phyloP scores from a whole-genome alignment of 2,329 filamentous ascomycete genomes.

The Pseudodiploospora longispora region DNA sequence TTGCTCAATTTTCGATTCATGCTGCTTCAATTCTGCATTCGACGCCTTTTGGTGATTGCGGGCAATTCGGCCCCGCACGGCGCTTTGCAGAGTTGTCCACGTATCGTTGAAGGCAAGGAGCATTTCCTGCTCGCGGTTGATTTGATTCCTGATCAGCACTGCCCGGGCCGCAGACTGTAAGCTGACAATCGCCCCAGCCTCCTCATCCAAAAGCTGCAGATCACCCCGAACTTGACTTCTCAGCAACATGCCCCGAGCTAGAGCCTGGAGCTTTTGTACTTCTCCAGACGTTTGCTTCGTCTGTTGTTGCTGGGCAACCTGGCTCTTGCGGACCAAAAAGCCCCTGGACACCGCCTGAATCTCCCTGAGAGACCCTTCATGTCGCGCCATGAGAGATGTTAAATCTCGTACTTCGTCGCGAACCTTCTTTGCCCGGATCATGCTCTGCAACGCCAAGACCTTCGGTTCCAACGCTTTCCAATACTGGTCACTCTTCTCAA shows the following conservation, averaged over 20 bases:
- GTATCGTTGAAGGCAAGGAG: constrained; percentile 41
- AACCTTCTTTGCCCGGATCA: constrained; percentile 62
- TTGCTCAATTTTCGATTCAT: constrained; percentile 33
- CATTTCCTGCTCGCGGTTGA: constrained; percentile 41
- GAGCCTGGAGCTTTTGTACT: constrained; percentile 55
- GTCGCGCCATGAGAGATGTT: constrained; percentile 52
- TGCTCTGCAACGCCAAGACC: constrained; percentile 72
- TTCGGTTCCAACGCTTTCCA: constrained; percentile 64
- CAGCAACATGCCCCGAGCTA: constrained; percentile 57
- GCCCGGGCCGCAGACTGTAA: constrained; percentile 63
- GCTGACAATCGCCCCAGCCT: constrained; percentile 41
- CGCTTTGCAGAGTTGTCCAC: constrained; percentile 38
- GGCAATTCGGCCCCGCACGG: constrained; percentile 38
- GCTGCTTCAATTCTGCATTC: constrained; percentile 40
- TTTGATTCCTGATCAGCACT: constrained; percentile 47
- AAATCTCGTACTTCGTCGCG: constrained; percentile 49
- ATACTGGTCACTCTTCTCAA: constrained; percentile 54
- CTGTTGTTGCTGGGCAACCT: constrained; percentile 48
- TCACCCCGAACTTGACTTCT: constrained; percentile 49
- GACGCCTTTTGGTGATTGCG: constrained; percentile 36
- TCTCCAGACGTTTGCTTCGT: constrained; percentile 43
- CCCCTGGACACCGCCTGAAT: constrained; percentile 62
- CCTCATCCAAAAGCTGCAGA: constrained; percentile 41
- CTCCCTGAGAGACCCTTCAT: constrained; percentile 54
- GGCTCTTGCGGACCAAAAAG: constrained; percentile 52